Evolutionary conservation across 257 asterid genomes (phyloP).

Genomic region (Plantago major): DNA sequence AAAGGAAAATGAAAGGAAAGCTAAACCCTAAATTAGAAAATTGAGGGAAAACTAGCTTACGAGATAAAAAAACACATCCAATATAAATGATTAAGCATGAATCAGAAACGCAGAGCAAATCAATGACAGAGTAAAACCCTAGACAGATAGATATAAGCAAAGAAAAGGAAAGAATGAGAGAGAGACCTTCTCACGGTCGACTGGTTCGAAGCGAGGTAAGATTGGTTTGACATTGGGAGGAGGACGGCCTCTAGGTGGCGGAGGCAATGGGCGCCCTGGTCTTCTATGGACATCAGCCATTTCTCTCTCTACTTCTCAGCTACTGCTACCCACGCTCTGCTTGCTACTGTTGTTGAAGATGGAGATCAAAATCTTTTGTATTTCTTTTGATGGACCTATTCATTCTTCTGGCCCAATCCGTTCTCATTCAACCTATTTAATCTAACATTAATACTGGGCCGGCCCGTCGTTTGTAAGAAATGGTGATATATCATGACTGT

Average conservation of each 20-base stretch:
- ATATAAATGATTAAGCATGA: neutral
- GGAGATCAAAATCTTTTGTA: too few species aligned
- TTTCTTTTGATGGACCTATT: too few species aligned
- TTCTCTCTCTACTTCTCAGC: neutral
- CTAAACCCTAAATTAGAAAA: slow-evolving; percentile 23
- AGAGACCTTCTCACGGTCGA: slow-evolving; percentile 77
- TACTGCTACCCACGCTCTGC: too few species aligned
- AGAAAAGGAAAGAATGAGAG: neutral
- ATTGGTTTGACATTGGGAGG: slow-evolving; percentile 23
- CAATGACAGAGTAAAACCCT: slow-evolving; percentile 13
- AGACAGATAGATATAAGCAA: neutral
- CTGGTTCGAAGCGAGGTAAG: slow-evolving; percentile 50
- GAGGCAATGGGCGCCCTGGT: slow-evolving; percentile 45
- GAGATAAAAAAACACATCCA: neutral
- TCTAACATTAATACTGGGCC: too few species aligned
- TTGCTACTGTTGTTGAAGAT: too few species aligned
- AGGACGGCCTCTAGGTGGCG: slow-evolving; percentile 56
- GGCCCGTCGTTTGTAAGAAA: too few species aligned
- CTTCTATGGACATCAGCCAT: slow-evolving; percentile 66
- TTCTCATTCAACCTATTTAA: too few species aligned
- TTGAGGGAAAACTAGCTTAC: neutral
- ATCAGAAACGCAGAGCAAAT: neutral
- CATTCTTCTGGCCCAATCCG: too few species aligned
- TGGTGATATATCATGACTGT: too few species aligned
- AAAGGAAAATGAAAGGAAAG: neutral